phyloP scores from a whole-genome alignment of 2,329 filamentous ascomycete species.

The Venturia effusa region DNA sequence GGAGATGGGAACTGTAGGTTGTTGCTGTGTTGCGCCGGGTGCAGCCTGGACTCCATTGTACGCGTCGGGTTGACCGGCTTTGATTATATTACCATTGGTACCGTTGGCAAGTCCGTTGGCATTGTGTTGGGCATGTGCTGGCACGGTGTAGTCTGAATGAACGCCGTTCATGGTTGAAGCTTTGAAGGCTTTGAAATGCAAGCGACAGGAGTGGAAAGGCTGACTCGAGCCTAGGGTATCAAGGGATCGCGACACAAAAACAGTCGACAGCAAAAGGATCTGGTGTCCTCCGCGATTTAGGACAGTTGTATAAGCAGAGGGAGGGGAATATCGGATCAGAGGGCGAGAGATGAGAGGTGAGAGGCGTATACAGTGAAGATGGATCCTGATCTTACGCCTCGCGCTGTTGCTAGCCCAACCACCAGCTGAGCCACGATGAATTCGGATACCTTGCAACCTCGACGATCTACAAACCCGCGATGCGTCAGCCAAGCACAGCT shows the following conservation, averaged over 20 bases:
- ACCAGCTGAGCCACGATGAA: not conserved
- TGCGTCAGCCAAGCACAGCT: not conserved
- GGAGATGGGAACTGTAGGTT: conserved; percentile 4
- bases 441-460: too few relatives aligned
- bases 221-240: not conserved
- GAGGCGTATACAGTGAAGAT: too few relatives aligned
- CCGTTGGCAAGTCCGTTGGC: not conserved
- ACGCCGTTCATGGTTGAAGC: not conserved
- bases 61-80: not conserved
- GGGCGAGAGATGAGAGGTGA: too few relatives aligned
- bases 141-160: not conserved
- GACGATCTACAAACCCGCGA: not conserved
- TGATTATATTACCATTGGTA: not conserved
- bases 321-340: too few relatives aligned
- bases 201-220: not conserved
- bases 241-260: not conserved
- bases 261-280: not conserved
- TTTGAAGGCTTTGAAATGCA: not conserved
- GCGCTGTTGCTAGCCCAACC: not conserved
- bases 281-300: not conserved
- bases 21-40: not conserved
- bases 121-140: not conserved
- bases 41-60: not conserved
- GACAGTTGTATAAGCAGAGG: not conserved
- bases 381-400: not conserved